Base-by-base conservation (phyloP, 768 basidiomycete species). In the Kwoniella bestiolae region DNA sequence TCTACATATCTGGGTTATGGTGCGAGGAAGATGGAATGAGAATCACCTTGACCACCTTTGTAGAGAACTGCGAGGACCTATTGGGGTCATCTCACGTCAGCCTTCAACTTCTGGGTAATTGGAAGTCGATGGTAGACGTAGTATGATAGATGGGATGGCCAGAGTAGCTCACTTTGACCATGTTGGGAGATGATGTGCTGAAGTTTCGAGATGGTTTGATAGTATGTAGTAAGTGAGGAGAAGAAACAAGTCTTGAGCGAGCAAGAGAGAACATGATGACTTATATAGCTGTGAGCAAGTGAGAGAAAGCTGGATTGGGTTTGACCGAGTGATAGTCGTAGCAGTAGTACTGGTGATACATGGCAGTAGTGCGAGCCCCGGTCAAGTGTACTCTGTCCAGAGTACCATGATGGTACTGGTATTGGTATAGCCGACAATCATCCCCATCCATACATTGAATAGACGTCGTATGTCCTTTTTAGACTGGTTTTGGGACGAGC, bases 1-100 rank as follows among this genome's bases (percentile, higher is more conserved):
- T 53, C 35, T n/a, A 41, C 49, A 28, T 66, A 23, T 60, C 52
- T 57, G 65, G 56, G 21, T 57, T 59, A 5, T 61, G 49, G 9
- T 51, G 57, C 31, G 61, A 65, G 55, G 57, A 60, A 34, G 64
- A 55, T 29, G n/a, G 60, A 25, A 34, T 16, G 16, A 29, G 23
- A 60, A 69, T 49, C 11, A 71, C 73, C 73, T 46, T 68, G 28
- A 21, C 73, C 73, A n/a, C 73, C 73, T 29, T 63, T 65, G 63
- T 75, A 75, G 0, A 75, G 69, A 14, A 75, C 58, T 35, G 73
- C 73, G 25, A 75, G 57, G 35, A 69, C 50, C 67, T 69, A 28
- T 53, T 41, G 14, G 50, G 29, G 14, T 31, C 14, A 29, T 51
- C 26, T 51, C 50, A 31, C 9, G 50, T 51, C 50, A 51, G 50